A percentile compares a stretch with the other conserved stretches of the same genome.
These are phyloP conservation scores for Elsinoe australis DNA, from an alignment of 2,329 filamentous ascomycete genomes.

Conservation along the genomic window DNA sequence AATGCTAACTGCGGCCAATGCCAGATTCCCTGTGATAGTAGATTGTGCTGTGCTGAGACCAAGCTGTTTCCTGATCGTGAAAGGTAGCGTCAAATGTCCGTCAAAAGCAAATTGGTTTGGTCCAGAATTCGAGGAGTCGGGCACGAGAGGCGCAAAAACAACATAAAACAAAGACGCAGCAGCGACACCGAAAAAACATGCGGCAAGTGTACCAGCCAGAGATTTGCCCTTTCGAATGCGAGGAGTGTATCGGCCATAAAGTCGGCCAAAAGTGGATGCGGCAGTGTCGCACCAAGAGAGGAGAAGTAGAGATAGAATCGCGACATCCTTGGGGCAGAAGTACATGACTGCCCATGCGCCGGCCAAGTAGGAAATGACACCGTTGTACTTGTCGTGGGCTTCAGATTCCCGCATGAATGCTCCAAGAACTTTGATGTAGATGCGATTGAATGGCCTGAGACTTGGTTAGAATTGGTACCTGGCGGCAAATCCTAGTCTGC, in stretches of 20 bases:
- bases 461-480: constrained; percentile 7
- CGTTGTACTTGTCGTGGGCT: constrained; percentile 79
- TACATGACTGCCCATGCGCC: constrained; percentile 80
- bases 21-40: constrained; percentile 61
- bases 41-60: constrained; percentile 53
- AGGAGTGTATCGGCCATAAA: constrained; percentile 84
- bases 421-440: constrained; percentile 79
- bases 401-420: constrained; percentile 96
- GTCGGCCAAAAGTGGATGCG: constrained; percentile 83
- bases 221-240: constrained; percentile 82
- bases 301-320: constrained; percentile 78
- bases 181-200: constrained; percentile 71
- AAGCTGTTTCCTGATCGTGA: constrained; percentile 49
- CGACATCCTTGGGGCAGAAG: constrained; percentile 89
- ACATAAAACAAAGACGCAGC: constrained; percentile 87
- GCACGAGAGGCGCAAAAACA: constrained; percentile 57
- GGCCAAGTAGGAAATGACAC: constrained; percentile 92
- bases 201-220: constrained; percentile 77
- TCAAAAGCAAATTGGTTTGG: constrained; percentile 70
- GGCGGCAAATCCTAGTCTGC: too few species aligned
- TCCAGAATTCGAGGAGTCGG: constrained; percentile 32
- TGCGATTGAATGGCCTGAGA: constrained; percentile 58
- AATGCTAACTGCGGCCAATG: constrained; percentile 71
- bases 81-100: constrained; percentile 64
- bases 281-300: constrained; percentile 98